Evolutionary conservation across 1,284 basidiomycete species (phyloP), one percentile per base, ranked within the genome.

Genomic region (Neonothopanus nambi): DNA sequence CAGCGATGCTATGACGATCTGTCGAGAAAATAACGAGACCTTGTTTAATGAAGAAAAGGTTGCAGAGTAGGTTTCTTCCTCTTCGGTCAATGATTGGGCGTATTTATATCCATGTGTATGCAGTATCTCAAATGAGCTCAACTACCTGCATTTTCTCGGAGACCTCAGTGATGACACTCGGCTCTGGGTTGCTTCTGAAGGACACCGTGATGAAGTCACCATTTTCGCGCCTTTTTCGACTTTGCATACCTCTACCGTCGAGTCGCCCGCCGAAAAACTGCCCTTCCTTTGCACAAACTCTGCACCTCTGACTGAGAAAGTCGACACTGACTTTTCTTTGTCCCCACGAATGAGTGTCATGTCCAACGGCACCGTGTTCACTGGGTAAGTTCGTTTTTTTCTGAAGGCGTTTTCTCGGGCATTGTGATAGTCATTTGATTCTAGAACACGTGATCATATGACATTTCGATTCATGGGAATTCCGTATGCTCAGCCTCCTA

Each of bases 241-340:
- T 13, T 13, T 18, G 2, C n/a, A 50, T 28, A 40, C 20, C 21
- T 5, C 17, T 13, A 2, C 2, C 26, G 21, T 37, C 20, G 8
- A 5, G 9, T 37, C 42, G 17, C 30, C 9, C 9, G 30, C 30
- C 13, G 23, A 30, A 20, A 55, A 50, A 46, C 40, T 53, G 15
- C 59, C 56, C 7, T 60, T 62, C 33, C 36, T 62, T 5, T 62
- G 61, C 48, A 60, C 61, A 5, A 62, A 62, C 48, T 60, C 59
- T 11, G 61, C 59, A 9, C 61, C 57, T 2, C 59, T 56, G 45
- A 60, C 59, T 15, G 52, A 42, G 38, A 44, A 56, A 20, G 59
- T 62, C 8, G 57, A 62, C 43, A 62, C 61, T 2, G 59, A 62
- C 33, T 62, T 60, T 47, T 48, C 59, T 5, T 28, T 40, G 1